Percentiles rank a stretch among this genome's conserved stretches.
phyloP scores from a whole-genome alignment of 2,329 filamentous ascomycete genomes.

The Paracamarosporium sp. region DNA sequence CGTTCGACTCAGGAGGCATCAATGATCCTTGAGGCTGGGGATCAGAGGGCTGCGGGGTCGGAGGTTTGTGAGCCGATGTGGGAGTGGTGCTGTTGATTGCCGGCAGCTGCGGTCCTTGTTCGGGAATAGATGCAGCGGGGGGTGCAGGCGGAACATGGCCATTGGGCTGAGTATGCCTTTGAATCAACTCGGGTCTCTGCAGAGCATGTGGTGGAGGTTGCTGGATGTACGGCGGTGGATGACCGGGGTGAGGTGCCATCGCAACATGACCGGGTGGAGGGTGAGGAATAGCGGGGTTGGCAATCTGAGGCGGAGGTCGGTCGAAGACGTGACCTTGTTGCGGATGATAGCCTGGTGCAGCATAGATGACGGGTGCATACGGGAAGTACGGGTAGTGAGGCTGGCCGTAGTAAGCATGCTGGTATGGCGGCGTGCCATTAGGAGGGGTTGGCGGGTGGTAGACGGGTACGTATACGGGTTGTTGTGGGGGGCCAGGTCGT shows the following conservation, averaged over 20 bases:
- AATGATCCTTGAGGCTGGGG: conserved; percentile 53
- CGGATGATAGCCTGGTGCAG: conserved; percentile 35
- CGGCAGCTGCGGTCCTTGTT: conserved; percentile 45
- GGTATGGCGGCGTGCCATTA: conserved; percentile 51
- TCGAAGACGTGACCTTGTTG: conserved; percentile 15
- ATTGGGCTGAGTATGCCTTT: conserved; percentile 52
- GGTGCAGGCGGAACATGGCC: conserved; percentile 25
- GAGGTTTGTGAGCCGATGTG: conserved; percentile 34
- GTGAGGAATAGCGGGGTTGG: conserved; percentile 40
- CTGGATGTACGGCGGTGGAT: conserved; percentile 41
- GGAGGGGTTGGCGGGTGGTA: conserved; percentile 51
- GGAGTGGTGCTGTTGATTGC: conserved; percentile 38
- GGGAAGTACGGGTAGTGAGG: conserved; percentile 40
- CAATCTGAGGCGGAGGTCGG: conserved; percentile 43
- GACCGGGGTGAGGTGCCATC: conserved; percentile 34
- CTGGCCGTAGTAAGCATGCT: conserved; percentile 47
- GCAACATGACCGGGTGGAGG: conserved; percentile 40
- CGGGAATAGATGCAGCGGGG: conserved; percentile 28
- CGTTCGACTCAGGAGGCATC: conserved; percentile 45
- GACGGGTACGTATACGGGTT: conserved; percentile 50
- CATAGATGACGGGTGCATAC: conserved; percentile 41
- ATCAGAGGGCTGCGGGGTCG: conserved; percentile 42
- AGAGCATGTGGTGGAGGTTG: conserved; percentile 48
- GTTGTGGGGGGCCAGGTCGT: conserved; percentile 49
- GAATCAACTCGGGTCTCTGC: conserved; percentile 49